These are phyloP conservation scores for Xylaria sp. DNA, from an alignment of 2,329 filamentous ascomycete species.

Conservation along the genomic window DNA sequence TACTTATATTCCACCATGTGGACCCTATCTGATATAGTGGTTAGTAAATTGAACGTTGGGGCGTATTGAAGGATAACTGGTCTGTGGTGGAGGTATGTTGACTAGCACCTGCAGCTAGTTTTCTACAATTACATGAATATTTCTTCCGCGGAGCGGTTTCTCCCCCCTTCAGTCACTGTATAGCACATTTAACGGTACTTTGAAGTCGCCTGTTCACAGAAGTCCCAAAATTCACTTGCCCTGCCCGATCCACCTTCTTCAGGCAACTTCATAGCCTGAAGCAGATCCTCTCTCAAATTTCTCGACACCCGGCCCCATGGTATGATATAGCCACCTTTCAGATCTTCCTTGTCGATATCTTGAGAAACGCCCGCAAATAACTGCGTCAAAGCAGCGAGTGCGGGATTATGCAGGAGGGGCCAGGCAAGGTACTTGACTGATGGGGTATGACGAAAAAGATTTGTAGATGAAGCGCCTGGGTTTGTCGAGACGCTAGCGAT, in stretches of 20 bases:
- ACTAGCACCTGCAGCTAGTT: too few species aligned
- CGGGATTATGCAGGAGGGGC: constrained; percentile 36
- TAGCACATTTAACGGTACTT: constrained; percentile 12
- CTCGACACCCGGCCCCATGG: constrained; percentile 32
- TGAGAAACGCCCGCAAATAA: constrained; percentile 30
- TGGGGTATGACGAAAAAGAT: constrained; percentile 41
- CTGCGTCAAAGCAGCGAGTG: constrained; percentile 30
- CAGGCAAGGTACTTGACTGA: constrained; percentile 35
- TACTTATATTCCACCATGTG: too few species aligned
- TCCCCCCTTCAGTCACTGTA: too few species aligned
- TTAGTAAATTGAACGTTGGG: too few species aligned
- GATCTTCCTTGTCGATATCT: constrained; percentile 19
- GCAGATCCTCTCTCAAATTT: constrained; percentile 28
- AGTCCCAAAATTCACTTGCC: constrained; percentile 37
- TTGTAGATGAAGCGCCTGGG: constrained; percentile 37
- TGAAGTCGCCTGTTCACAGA: constrained; percentile 27
- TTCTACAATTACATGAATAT: too few species aligned
- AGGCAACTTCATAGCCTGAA: constrained; percentile 21
- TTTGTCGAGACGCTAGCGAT: constrained; percentile 37
- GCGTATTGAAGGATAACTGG: too few species aligned
- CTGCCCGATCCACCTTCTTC: constrained; percentile 35
- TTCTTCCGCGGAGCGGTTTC: too few species aligned
- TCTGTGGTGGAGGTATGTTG: too few species aligned
- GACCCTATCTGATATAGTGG: too few species aligned
- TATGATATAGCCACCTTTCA: constrained; percentile 32